A percentile compares a stretch with the other conserved stretches of the same genome.
These are phyloP conservation scores for Sutorius australiensis DNA, from an alignment of 768 basidiomycete genomes.

Conservation along the genomic window DNA sequence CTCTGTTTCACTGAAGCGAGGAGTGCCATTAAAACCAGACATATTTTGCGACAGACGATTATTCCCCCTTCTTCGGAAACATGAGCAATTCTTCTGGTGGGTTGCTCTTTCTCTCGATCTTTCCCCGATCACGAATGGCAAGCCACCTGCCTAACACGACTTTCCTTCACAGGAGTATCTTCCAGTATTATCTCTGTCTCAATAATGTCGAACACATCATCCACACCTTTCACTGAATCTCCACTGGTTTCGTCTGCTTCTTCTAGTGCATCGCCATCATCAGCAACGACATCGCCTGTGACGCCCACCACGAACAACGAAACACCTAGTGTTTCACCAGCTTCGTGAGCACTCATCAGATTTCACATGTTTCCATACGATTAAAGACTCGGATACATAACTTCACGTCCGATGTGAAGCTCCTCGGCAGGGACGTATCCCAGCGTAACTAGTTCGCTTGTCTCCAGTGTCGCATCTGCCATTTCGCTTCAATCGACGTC, in stretches of 20 bases:
- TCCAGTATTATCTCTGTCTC: background rate
- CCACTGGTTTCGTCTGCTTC: background rate
- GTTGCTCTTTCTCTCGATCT: background rate
- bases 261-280: background rate
- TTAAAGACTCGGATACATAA: background rate
- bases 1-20: background rate
- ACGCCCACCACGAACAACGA: background rate
- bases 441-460: background rate
- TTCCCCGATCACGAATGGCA: background rate
- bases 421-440: background rate
- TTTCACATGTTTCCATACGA: background rate
- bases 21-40: background rate
- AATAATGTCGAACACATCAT: background rate
- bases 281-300: background rate
- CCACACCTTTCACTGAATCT: background rate
- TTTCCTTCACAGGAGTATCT: background rate
- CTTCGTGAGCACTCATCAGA: constrained; percentile 1
- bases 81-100: background rate
- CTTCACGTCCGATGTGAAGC: background rate
- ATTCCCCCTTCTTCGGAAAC: background rate
- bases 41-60: background rate
- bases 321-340: background rate
- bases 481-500: background rate
- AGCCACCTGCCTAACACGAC: background rate
- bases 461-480: background rate